Conservation (phyloP, 768 basidiomycete species). For the Kwoniella dendrophila region DNA sequence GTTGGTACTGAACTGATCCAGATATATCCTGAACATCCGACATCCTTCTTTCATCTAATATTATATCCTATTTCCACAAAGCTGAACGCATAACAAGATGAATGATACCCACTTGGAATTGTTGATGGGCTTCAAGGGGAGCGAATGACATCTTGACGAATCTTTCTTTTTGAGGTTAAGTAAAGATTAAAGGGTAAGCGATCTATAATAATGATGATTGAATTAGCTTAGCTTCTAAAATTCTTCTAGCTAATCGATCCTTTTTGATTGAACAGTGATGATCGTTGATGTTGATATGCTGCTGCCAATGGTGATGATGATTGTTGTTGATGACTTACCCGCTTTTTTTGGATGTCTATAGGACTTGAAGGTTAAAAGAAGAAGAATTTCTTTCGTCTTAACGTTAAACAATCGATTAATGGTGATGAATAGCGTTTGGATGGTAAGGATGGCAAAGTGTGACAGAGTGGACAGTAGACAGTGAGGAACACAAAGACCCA, state of each 20-base stretch:
- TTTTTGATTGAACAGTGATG: too few relatives aligned
- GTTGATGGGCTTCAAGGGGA: conserved; percentile 89
- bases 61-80: neutral
- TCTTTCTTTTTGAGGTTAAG: conserved; percentile 14
- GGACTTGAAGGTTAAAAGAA: conserved; percentile 24
- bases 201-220: neutral
- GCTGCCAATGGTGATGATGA: neutral
- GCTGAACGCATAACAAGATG: neutral
- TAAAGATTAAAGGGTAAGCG: conserved; percentile 15
- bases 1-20: too few relatives aligned
- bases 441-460: neutral
- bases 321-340: conserved; percentile 20
- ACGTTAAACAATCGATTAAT: neutral
- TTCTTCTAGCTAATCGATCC: too few relatives aligned
- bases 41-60: neutral
- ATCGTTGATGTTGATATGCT: neutral
- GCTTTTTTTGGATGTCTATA: conserved; percentile 24
- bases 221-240: conserved; percentile 4
- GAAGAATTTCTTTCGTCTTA: neutral
- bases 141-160: conserved; percentile 84
- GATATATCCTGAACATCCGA: neutral
- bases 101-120: conserved; percentile 74
- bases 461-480: neutral
- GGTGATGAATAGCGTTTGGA: neutral
- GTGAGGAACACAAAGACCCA: neutral